Base-by-base conservation (phyloP, 306 rosid species). In the Comarum palustre region DNA sequence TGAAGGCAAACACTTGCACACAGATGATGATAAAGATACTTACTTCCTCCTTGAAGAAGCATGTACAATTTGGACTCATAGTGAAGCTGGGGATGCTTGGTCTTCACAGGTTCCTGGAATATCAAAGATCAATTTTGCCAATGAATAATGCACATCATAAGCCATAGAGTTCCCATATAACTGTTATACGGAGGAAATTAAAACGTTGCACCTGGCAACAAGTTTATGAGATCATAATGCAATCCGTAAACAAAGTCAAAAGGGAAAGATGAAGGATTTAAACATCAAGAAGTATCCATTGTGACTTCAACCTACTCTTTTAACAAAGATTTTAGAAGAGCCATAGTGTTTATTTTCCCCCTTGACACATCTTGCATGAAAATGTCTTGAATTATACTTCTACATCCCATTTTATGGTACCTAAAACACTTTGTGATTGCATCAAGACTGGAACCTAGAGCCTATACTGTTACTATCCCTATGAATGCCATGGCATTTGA, bases 11-110 rank as follows among this genome's bases (percentile, higher is more conserved):
- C 48, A 10, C 39, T 36, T 34, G 19, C 8, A 25, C 13, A 50
- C 19, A 41, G 72, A 72, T 63, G 78, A 45, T 70, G 58, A 68
- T 46, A 54, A 60, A 43, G 73, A 72, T 15, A 78, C 90, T 82
- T 84, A 94, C 98, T 95, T 86, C 99, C 99, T 90, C 99, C 99
- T 88, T 95, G 99, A 83, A 95, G 96, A 88, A 95, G 90, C 97
- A 92, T 86, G 69, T 95, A 95, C 87, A 95, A 78, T 80, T 95
- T 95, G 71, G 99, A 95, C 82, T 95, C 99, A 88, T 95, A 95
- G 81, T 92, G 97, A 79, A 95, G 99, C 86, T 95, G 99, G 24
- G 99, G 99, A 81, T 95, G 97, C 83, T 87, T 91, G 83, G 92
- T 95, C 91, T 90, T 95, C 74, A 73, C 94, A 79, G 96, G 84